Conservation (phyloP, 257 asterid genomes). For the Marsdenia floribunda region DNA sequence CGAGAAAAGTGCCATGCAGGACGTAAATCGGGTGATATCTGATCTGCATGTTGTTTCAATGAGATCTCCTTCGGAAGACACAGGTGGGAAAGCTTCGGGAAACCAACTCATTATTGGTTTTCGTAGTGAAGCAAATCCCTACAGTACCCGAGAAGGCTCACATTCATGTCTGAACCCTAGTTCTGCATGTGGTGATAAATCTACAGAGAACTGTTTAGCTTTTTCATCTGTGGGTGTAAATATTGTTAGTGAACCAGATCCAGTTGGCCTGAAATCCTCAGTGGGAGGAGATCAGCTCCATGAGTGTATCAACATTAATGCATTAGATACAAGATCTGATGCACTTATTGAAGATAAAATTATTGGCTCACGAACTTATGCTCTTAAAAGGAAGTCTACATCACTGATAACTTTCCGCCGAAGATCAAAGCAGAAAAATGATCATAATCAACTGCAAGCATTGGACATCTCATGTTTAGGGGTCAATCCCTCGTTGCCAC, state of each 20-base stretch:
- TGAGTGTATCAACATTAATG: conserved; percentile 8
- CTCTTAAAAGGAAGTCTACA: conserved; percentile 27
- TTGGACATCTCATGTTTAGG: conserved; percentile 10
- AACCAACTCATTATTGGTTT: conserved; percentile 7
- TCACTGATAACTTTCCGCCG: conserved; percentile 48
- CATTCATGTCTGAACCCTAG: conserved; percentile 16
- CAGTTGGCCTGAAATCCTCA: conserved; percentile 10
- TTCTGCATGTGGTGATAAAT: conserved; percentile 24
- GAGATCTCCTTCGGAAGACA: conserved; percentile 16
- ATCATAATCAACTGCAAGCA: conserved; percentile 10
- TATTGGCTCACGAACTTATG: conserved; percentile 13
- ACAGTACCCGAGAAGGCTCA: conserved; percentile 11
- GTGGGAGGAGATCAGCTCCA: conserved; percentile 11
- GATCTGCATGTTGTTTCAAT: conserved; percentile 20
- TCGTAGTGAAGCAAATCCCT: conserved; percentile 17
- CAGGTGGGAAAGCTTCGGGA: conserved; percentile 20
- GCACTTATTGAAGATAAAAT: conserved; percentile 21
- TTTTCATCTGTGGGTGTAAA: conserved; percentile 19
- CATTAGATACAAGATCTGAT: conserved; percentile 25
- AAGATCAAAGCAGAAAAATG: conserved; percentile 43
- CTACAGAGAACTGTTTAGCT: conserved; percentile 14
- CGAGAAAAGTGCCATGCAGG: conserved; percentile 2
- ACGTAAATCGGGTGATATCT: neutral
- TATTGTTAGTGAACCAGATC: conserved; percentile 21
- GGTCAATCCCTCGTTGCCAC: conserved; percentile 13